Conservation (phyloP, 306 rosid genomes). For the Gastrolobium villosum region DNA sequence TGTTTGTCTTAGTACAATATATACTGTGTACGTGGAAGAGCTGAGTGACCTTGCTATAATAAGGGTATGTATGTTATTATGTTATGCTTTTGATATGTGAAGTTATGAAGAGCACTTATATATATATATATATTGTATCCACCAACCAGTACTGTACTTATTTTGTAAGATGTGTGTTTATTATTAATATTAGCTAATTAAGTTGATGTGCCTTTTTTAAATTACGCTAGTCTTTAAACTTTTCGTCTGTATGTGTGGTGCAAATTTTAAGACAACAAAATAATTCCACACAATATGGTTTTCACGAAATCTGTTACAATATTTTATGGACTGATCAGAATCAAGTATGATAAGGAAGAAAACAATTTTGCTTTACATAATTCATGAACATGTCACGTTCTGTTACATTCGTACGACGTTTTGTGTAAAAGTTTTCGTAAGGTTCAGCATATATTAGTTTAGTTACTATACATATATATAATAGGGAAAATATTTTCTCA, state of each 20-base stretch:
- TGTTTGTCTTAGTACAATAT: too few relatives aligned
- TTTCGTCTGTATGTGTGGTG: background rate
- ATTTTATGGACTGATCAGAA: background rate
- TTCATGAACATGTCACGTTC: background rate
- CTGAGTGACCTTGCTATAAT: background rate
- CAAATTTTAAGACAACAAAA: background rate
- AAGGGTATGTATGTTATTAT: background rate
- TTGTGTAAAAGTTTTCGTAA: too few relatives aligned
- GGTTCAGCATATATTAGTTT: too few relatives aligned
- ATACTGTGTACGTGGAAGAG: background rate
- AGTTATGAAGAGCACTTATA: background rate
- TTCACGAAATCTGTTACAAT: too few relatives aligned
- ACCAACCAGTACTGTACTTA: background rate
- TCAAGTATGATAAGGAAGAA: background rate
- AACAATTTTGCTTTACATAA: background rate
- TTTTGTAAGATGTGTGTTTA: constrained; percentile 7
- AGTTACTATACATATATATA: too few relatives aligned
- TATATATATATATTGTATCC: background rate
- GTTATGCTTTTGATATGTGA: background rate
- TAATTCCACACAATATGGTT: background rate
- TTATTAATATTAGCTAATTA: background rate
- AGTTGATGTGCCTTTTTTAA: background rate
- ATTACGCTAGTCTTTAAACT: background rate
- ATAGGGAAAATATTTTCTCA: too few relatives aligned
- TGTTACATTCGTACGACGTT: too few relatives aligned